Evolutionary conservation across 257 asterid genomes (phyloP).

Genomic region (Nicotiana knightiana): DNA sequence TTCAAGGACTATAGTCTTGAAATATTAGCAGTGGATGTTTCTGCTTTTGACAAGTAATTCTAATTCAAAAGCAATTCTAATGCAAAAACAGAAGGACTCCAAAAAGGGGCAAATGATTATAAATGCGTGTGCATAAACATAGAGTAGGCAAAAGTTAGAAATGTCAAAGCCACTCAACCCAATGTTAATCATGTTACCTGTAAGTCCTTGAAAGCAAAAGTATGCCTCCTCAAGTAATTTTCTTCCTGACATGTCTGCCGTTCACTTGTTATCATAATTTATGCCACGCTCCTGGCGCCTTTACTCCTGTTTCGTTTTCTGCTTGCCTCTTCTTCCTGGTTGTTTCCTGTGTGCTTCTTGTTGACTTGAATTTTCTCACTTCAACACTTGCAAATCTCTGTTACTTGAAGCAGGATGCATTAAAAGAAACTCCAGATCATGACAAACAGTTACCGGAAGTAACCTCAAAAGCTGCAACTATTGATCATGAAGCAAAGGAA

Average conservation of each 20-base stretch:
- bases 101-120: neutral
- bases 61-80: neutral
- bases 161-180: neutral
- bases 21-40: neutral
- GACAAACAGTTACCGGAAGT: slow-evolving; percentile 39
- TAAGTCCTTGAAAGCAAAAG: neutral
- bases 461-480: slow-evolving; percentile 27
- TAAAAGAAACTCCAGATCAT: slow-evolving; percentile 37
- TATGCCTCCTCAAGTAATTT: neutral
- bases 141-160: neutral
- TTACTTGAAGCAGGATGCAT: slow-evolving; percentile 35
- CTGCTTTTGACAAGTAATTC: neutral
- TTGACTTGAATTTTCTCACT: neutral
- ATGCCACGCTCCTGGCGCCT: neutral
- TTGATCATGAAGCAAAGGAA: slow-evolving; percentile 38
- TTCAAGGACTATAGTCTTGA: too few relatives aligned
- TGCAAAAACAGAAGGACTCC: neutral
- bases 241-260: neutral
- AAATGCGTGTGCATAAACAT: neutral
- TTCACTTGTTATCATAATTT: neutral
- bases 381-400: neutral
- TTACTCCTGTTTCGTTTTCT: neutral
- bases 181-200: neutral
- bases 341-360: neutral
- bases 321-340: neutral